Conservation (phyloP, 2,329 filamentous ascomycete species). For the Ophiobolus disseminans region DNA sequence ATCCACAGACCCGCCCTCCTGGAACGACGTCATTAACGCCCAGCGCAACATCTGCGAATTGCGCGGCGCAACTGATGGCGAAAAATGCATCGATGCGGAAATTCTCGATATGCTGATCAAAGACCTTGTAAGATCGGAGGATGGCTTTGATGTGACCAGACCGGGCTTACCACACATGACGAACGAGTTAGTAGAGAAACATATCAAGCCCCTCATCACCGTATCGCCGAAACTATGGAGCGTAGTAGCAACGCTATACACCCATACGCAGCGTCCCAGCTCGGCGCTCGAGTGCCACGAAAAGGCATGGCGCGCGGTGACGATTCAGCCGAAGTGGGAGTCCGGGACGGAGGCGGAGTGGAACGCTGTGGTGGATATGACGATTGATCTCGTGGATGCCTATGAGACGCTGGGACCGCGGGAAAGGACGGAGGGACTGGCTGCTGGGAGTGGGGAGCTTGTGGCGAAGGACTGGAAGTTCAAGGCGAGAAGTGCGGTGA, state of each 20-base stretch:
- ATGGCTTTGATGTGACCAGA: constrained; percentile 49
- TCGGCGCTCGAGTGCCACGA: constrained; percentile 84
- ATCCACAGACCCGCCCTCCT: constrained; percentile 76
- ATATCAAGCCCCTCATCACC: constrained; percentile 84
- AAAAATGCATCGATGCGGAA: constrained; percentile 27
- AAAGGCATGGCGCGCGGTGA: constrained; percentile 83
- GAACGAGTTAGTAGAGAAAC: constrained; percentile 74
- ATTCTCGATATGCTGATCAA: constrained; percentile 23
- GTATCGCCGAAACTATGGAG: constrained; percentile 78
- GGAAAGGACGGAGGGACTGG: constrained; percentile 60
- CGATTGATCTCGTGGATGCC: constrained; percentile 79
- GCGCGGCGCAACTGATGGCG: constrained; percentile 66
- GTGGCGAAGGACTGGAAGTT: constrained; percentile 85
- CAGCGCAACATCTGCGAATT: constrained; percentile 78
- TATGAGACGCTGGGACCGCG: constrained; percentile 74
- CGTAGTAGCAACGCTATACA: constrained; percentile 72
- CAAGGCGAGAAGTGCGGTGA: constrained; percentile 83
- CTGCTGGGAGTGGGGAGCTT: constrained; percentile 59
- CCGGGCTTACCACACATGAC: constrained; percentile 67
- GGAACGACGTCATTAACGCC: constrained; percentile 77
- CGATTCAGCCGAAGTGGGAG: constrained; percentile 62
- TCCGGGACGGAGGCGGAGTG: constrained; percentile 69
- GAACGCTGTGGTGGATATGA: constrained; percentile 76
- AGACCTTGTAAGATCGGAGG: constrained; percentile 57
- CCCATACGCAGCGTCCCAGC: constrained; percentile 73